Base-by-base conservation (phyloP, 2,329 filamentous ascomycete species). In the Penicillium sp. region DNA sequence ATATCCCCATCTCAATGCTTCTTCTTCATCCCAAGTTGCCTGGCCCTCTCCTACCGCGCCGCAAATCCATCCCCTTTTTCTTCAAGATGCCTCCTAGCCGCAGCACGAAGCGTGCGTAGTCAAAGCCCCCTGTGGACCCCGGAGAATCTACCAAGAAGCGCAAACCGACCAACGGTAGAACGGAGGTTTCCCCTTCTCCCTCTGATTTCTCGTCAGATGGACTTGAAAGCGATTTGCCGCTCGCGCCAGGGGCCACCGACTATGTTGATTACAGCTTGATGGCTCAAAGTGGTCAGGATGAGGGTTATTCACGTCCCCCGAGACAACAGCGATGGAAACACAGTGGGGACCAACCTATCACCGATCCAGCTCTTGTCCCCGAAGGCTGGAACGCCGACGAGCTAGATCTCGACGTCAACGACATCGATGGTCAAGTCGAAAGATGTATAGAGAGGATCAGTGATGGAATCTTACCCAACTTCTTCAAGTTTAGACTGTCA, bases 351-450 rank as follows among this genome's bases (percentile, higher is more conserved):
- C n/a, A 29, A 13, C 31, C 41, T 21, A 45, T 53, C n/a, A 53
- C 31, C 21, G n/a, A 47, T 10, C 15, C 31, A 19, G 21, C 17
- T 10, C 15, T 37, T 35, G 41, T 53, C 3, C 50, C 41, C 0
- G 50, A 47, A 47, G 50, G 50, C 2, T 53, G 41, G 50, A 53
- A 47, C 6, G 27, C 50, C 9, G 17, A 53, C 12, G 50, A 53
- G 4, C 23, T 47, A 17, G 50, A 53, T 29, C 41, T 53, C 10
- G 12, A 37, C 1, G 8, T 47, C 31, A 45, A 53, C n/a, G 47
- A 56, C 6, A n/a, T 56, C n/a, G 47, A 56, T 7, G 13, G 21
- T 27, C 47, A 56, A 21, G 19, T 56, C 10, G 23, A 51, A 13
- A 43, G 47, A 31, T 56, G 47, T 23, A 19, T 37, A 6, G 54